Evolutionary conservation across 495 filamentous ascomycete genomes (phyloP).

Genomic region (Trichoderma gamsii): DNA sequence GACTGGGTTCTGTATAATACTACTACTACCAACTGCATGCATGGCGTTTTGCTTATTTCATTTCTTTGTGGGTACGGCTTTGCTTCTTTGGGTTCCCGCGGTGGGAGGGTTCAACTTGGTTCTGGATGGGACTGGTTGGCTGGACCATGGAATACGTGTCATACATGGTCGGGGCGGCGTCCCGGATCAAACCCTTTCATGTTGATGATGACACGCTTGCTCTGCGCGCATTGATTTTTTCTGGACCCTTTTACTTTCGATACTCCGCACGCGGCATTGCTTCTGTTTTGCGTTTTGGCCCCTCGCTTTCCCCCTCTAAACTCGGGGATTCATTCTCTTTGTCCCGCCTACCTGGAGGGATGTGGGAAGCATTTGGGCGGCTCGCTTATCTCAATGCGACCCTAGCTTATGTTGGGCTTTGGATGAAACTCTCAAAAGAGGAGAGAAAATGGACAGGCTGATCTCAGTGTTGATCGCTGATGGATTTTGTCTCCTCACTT

Average conservation of each 20-base stretch:
- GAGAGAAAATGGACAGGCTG: background rate
- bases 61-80: background rate
- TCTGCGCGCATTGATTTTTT: slow-evolving; percentile 7
- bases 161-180: slow-evolving; percentile 6
- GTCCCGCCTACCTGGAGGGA: background rate
- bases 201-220: slow-evolving; percentile 10
- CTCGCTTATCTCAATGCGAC: slow-evolving; percentile 5
- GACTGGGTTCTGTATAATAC: slow-evolving; percentile 80
- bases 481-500: background rate
- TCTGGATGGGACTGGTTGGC: slow-evolving; percentile 12
- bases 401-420: background rate
- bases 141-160: slow-evolving; percentile 16
- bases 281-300: slow-evolving; percentile 5
- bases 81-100: slow-evolving; percentile 2
- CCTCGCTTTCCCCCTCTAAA: background rate
- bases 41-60: slow-evolving; percentile 24
- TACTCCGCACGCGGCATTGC: slow-evolving; percentile 6
- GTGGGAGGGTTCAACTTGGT: slow-evolving; percentile 4
- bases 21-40: slow-evolving; percentile 26
- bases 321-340: background rate
- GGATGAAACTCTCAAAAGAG: background rate
- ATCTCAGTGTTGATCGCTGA: background rate
- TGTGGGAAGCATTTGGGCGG: background rate
- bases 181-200: slow-evolving; percentile 12
- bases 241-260: background rate